Conservation (phyloP, 768 basidiomycete genomes). For the Podaxis sp. region DNA sequence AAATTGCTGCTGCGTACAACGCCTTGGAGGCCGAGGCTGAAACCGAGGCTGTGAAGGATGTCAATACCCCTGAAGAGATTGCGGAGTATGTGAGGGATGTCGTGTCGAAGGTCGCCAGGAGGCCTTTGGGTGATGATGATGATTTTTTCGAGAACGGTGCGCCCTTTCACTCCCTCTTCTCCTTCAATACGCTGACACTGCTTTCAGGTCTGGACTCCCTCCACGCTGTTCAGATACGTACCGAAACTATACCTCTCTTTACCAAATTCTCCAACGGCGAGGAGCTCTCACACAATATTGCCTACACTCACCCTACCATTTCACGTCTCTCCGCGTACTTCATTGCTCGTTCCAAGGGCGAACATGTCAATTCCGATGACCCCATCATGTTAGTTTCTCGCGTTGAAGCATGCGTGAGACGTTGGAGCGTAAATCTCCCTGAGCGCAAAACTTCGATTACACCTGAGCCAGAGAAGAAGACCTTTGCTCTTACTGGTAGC, state of each 20-base stretch:
- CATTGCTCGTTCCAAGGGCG: neutral
- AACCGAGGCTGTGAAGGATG: neutral
- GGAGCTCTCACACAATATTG: constrained; percentile 13
- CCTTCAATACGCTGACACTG: neutral
- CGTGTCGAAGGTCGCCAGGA: constrained; percentile 1
- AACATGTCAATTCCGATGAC: neutral
- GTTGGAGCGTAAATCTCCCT: constrained; percentile 7
- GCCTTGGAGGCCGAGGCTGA: constrained; percentile 12
- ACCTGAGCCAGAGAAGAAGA: constrained; percentile 17
- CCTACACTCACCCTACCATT: constrained; percentile 9
- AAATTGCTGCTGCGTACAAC: constrained; percentile 28
- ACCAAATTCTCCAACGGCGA: neutral
- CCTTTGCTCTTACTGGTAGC: constrained; percentile 32
- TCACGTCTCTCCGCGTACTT: constrained; percentile 10
- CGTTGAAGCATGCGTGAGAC: constrained; percentile 5
- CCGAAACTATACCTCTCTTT: constrained; percentile 8
- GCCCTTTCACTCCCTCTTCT: neutral
- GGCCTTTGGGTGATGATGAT: constrained; percentile 3
- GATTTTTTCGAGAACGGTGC: constrained; percentile 16
- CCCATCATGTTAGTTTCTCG: neutral
- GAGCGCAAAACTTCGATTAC: neutral
- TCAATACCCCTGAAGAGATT: constrained; percentile 14
- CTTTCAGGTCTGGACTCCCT: constrained; percentile 16
- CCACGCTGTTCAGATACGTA: constrained; percentile 15
- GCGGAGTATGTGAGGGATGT: neutral